Base-by-base conservation (phyloP, 345 rosid genomes). In the Odontarrhena argentea region DNA sequence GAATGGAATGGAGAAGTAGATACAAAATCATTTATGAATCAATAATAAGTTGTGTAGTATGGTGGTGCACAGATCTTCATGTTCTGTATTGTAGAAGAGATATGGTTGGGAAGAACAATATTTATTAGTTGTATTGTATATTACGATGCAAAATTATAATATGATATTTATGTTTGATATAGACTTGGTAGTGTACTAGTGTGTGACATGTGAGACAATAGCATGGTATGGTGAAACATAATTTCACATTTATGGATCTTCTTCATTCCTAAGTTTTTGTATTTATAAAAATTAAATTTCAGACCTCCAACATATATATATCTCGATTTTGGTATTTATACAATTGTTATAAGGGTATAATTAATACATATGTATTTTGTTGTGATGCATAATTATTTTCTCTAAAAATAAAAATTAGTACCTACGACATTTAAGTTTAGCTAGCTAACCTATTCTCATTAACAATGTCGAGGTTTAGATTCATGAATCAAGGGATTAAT, bases 41-140 rank as follows among this genome's bases (percentile, higher is more conserved):
- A n/a, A n/a, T n/a, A n/a, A 41, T 15, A 60, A 22, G 67, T 25
- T 0, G 44, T 0, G 44, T 38, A 22, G 53, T 13, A 52, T 43
- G 55, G 67, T 43, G n/a, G 68, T 44, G n/a, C 61, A n/a, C 48
- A 70, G 61, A 70, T 70, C 74, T 70, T 60, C 9, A 35, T 10
- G 30, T 26, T 18, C 26, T 44, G 15, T 45, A 45, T 14, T 44
- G 26, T 56, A 46, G 28, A 40, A 60, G 60, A 10, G 28, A 24
- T 46, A 53, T 37, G 41, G 68, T 52, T 70, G 74, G 48, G 47
- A 6, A 44, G 12, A 52, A 5, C 30, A 12, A 10, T 52, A 52
- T 51, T 60, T 51, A 69, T 60, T 51, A 69, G 60, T 7, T 41
- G 8, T 18, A n/a, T 9, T 32, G 34, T 50, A 58, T 53, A 25